These are phyloP conservation scores for Salix viminalis DNA, from an alignment of 345 rosid species.

Conservation along the genomic window DNA sequence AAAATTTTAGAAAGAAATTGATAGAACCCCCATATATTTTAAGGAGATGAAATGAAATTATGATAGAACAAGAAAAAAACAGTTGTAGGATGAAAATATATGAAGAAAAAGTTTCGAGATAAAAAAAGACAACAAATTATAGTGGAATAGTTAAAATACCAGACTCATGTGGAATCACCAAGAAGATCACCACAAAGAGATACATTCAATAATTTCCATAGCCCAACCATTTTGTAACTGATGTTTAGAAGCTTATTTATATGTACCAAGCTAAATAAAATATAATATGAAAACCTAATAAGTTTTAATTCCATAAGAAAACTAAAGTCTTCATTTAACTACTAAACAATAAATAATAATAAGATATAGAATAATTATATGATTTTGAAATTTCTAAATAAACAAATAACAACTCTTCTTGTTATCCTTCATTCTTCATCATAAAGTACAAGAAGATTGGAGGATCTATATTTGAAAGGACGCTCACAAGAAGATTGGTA, in stretches of 20 bases:
- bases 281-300: background rate
- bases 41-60: no score
- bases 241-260: background rate
- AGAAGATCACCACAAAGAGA: background rate
- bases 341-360: no score
- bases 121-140: no score
- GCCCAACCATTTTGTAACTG: background rate
- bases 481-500: background rate
- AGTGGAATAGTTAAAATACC: no score
- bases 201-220: background rate
- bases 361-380: no score
- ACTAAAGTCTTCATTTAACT: background rate
- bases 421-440: background rate
- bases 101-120: no score
- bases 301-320: background rate
- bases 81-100: no score
- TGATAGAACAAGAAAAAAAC: no score
- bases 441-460: background rate
- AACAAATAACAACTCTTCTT: no score
- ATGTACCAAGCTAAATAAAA: background rate
- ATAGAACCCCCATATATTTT: no score
- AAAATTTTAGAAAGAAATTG: no score
- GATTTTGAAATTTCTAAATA: no score
- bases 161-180: background rate
- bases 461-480: background rate